Base-by-base conservation (phyloP, 1,139 yeast species). In the Arxiozyma bovina region DNA sequence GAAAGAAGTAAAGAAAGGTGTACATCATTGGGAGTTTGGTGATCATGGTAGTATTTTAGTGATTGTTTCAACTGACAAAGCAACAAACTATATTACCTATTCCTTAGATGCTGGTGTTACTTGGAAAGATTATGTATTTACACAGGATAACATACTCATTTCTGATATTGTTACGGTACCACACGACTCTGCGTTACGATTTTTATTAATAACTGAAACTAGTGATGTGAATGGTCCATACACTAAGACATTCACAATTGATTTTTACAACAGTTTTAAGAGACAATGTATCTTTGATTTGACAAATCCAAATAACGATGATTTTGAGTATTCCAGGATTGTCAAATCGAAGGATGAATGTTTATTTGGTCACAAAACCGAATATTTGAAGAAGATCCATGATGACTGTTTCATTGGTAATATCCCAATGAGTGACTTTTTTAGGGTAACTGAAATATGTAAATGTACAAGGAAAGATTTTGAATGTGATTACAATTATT, bases 11-110 rank as follows among this genome's bases (percentile, higher is more conserved):
- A 77, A 73, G 53, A 80, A 85, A 58, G 95, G 96, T 1, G 78
- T 81, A 0, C 79, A 79, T 64, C 86, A 86, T 81, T 94, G 98
- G 98, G 98, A 91, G 69, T 93, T 77, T 70, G 99, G 98, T 57
- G 99, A 94, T 68, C 85, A 90, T 61, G 99, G 99, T 8, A 83
- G 96, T 0, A 78, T 94, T 46, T 73, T 93, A 56, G 89, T 87
- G 1, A 70, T 91, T 51, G 93, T 86, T 4, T 76, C 81, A 52
- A 80, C 80, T 23, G 73, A 69, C 9, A 80, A 78, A 4, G 73
- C 74, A 34, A 85, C 96, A 0, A 76, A 88, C 58, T 69, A 72
- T 0, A 58, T 93, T 1, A 63, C 72, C 1, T 91, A 83, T 63
- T 86, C 97, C 0, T 69, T 83, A 30, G 93, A 93, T 70, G 87